Evolutionary conservation across 768 basidiomycete species (phyloP).

Genomic region (Amanita molliuscula): DNA sequence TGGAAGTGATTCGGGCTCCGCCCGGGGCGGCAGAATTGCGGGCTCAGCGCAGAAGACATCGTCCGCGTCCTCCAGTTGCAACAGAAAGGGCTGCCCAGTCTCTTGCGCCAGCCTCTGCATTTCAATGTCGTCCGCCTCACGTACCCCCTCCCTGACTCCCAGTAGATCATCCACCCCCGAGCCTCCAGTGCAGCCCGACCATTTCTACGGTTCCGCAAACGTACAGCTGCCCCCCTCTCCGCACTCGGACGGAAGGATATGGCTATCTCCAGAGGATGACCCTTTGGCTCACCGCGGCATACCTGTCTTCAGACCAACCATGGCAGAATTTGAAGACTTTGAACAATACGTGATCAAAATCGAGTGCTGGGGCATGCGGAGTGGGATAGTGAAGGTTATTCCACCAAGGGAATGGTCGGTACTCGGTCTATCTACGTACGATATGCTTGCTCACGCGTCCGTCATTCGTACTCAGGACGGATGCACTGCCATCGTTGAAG

Average conservation of each 20-base stretch:
- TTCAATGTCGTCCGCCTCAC: slow-evolving; percentile 1
- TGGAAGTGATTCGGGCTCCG: neutral
- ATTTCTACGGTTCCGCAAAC: slow-evolving; percentile 62
- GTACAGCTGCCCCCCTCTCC: slow-evolving; percentile 47
- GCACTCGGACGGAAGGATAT: slow-evolving; percentile 48
- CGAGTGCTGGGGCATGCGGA: slow-evolving; percentile 82
- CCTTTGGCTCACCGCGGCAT: slow-evolving; percentile 80
- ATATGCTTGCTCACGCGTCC: slow-evolving; percentile 16
- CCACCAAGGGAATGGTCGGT: slow-evolving; percentile 90
- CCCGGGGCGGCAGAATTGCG: neutral
- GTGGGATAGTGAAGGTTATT: slow-evolving; percentile 94
- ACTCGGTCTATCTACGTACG: slow-evolving; percentile 11
- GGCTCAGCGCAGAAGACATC: slow-evolving; percentile 2
- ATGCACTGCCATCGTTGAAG: slow-evolving; percentile 59
- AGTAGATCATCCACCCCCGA: slow-evolving; percentile 5
- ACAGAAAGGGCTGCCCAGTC: neutral
- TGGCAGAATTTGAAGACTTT: slow-evolving; percentile 88
- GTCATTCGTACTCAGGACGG: slow-evolving; percentile 36
- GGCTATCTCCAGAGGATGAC: slow-evolving; percentile 75
- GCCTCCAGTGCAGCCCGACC: slow-evolving; percentile 62
- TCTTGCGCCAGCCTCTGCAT: neutral
- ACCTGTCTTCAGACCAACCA: slow-evolving; percentile 90
- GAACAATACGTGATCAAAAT: slow-evolving; percentile 82
- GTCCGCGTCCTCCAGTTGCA: neutral
- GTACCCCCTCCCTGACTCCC: slow-evolving; percentile 3